These are phyloP conservation scores for Mucuna pruriens DNA, from an alignment of 306 rosid genomes.

Conservation along the genomic window DNA sequence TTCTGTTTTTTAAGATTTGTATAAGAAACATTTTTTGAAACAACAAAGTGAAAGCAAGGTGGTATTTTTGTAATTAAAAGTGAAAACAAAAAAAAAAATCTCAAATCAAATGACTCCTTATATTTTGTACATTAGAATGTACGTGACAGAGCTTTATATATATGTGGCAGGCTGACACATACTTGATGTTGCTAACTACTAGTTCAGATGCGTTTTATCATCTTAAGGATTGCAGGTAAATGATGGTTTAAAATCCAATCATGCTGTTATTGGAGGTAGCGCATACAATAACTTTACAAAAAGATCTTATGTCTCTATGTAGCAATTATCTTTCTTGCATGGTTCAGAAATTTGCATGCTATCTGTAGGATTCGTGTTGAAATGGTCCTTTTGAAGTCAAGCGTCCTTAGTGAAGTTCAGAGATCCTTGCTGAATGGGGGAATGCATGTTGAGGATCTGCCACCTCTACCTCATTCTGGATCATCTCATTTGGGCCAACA, in stretches of 20 bases:
- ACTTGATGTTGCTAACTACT: slow-evolving; percentile 89
- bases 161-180: slow-evolving; percentile 79
- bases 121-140: not conserved
- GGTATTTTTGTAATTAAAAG: not conserved
- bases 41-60: not conserved
- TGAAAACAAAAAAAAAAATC: not conserved
- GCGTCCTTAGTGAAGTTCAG: slow-evolving; percentile 95
- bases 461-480: slow-evolving; percentile 64
- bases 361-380: slow-evolving; percentile 83
- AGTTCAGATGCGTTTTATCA: slow-evolving; percentile 96
- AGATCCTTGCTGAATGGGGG: slow-evolving; percentile 97
- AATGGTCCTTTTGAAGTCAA: slow-evolving; percentile 82
- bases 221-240: slow-evolving; percentile 95
- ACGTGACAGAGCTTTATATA: slow-evolving; percentile 33
- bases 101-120: not conserved
- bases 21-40: not conserved
- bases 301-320: slow-evolving; percentile 1
- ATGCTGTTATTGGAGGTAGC: slow-evolving; percentile 30
- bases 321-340: slow-evolving; percentile 30
- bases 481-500: slow-evolving; percentile 73
- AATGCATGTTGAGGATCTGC: slow-evolving; percentile 94
- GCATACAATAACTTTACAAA: slow-evolving; percentile 31
- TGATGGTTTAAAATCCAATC: slow-evolving; percentile 30
- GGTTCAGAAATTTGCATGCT: slow-evolving; percentile 45
- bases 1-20: not conserved